phyloP scores from a whole-genome alignment of 2,329 filamentous ascomycete genomes.

The Sporothrix sp. region DNA sequence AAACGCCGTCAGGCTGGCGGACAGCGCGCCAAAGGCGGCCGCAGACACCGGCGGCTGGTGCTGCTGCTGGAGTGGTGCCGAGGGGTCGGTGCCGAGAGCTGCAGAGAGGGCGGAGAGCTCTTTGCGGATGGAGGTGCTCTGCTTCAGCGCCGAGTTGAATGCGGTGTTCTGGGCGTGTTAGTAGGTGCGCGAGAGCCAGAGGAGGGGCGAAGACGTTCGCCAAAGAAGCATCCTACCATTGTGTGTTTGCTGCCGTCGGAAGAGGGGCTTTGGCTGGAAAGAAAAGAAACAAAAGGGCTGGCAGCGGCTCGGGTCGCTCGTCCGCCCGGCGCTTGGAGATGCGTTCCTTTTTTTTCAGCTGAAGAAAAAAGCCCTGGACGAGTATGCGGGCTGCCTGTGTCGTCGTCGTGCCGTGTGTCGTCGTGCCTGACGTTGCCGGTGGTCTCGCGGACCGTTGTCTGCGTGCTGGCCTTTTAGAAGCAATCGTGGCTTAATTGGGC shows the following conservation, averaged over 20 bases:
- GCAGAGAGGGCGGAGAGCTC: conserved; percentile 42
- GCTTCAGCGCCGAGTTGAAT: conserved; percentile 80
- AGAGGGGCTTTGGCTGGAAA: neutral
- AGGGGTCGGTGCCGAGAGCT: conserved; percentile 25
- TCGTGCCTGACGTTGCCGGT: neutral
- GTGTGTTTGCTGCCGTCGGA: neutral
- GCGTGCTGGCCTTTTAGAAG: neutral
- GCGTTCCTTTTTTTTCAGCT: too few species aligned
- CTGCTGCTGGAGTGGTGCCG: neutral
- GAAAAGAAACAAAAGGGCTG: neutral
- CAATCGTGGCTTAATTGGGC: conserved; percentile 6
- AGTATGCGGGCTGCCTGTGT: neutral
- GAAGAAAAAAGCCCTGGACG: too few species aligned
- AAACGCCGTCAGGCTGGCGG: conserved; percentile 61
- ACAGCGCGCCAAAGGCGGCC: conserved; percentile 50
- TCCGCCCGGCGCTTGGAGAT: too few species aligned
- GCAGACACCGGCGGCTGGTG: conserved; percentile 41
- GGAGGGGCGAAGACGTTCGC: neutral
- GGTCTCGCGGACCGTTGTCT: neutral
- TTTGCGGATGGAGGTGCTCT: conserved; percentile 69
- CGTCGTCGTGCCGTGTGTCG: neutral
- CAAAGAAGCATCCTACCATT: neutral
- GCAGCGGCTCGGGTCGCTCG: too few species aligned
- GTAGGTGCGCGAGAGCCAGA: neutral
- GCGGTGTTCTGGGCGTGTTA: conserved; percentile 54